These are phyloP conservation scores for Globisporangium yorkense DNA, from an alignment of 352 stramenopile species.

Conservation along the genomic window DNA sequence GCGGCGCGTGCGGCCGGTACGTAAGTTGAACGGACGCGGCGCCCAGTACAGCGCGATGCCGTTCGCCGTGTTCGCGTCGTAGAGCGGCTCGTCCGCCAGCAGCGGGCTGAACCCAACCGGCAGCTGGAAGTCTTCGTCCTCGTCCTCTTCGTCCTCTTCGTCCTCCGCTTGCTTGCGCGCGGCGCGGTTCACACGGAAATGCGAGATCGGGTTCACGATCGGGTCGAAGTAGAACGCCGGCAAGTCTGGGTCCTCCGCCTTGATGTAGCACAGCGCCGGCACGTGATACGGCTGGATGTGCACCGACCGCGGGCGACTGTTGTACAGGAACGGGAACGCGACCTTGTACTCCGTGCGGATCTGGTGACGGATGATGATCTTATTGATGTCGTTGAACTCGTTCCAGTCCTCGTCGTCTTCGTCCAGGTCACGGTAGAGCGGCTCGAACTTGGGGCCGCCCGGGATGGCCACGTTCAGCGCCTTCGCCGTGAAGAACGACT, in stretches of 20 bases:
- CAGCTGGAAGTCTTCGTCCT: conserved; percentile 88
- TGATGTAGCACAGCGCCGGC: conserved; percentile 96
- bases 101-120: conserved; percentile 88
- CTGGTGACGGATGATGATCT: conserved; percentile 99
- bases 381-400: conserved; percentile 99
- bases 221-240: conserved; percentile 97
- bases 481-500: conserved; percentile 99
- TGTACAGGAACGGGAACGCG: conserved; percentile 99
- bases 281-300: conserved; percentile 95
- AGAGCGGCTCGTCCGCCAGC: conserved; percentile 91
- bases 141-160: conserved; percentile 59
- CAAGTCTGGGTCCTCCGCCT: conserved; percentile 92
- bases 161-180: conserved; percentile 21
- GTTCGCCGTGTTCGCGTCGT: conserved; percentile 93
- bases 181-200: conserved; percentile 82
- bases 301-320: conserved; percentile 95
- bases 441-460: conserved; percentile 99
- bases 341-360: conserved; percentile 99
- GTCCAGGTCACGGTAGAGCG: conserved; percentile 96
- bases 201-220: conserved; percentile 97
- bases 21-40: conserved; percentile 96
- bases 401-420: conserved; percentile 99
- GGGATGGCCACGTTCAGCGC: conserved; percentile 99
- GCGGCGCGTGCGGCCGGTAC: conserved; percentile 93
- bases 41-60: conserved; percentile 99